phyloP scores from a whole-genome alignment of 768 basidiomycete species.

The Phlebiopsis flavidoalba region DNA sequence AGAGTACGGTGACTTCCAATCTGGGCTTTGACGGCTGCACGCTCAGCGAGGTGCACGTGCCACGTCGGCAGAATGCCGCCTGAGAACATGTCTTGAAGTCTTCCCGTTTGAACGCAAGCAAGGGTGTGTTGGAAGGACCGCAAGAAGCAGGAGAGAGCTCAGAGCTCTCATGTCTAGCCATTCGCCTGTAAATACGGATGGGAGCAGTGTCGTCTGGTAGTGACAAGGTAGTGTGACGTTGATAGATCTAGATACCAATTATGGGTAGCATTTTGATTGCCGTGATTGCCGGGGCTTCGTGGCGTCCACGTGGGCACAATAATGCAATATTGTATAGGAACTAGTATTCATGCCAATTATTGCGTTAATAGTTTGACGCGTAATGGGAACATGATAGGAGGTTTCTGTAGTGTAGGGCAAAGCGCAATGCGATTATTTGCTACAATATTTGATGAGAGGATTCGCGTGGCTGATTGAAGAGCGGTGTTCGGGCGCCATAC shows the following conservation, averaged over 20 bases:
- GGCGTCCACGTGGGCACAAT: background rate
- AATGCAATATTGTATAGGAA: background rate
- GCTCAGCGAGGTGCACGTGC: conserved; percentile 76
- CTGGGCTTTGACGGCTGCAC: conserved; percentile 54
- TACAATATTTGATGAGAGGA: background rate
- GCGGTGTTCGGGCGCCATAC: background rate
- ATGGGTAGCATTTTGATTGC: background rate
- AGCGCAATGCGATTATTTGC: background rate
- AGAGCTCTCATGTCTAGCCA: conserved; percentile 10
- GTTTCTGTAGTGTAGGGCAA: too few relatives aligned
- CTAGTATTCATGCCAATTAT: background rate
- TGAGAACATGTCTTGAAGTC: conserved; percentile 97
- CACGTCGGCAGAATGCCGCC: conserved; percentile 90
- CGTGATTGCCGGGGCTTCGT: background rate
- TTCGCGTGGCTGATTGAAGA: background rate
- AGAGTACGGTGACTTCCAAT: conserved; percentile 87
- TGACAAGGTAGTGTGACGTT: background rate
- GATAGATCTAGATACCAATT: background rate
- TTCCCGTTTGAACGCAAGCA: conserved; percentile 63
- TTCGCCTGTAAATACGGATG: background rate
- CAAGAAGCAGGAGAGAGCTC: conserved; percentile 27
- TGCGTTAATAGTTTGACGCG: background rate
- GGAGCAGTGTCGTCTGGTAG: background rate
- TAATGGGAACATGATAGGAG: background rate
- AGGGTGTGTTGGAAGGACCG: conserved; percentile 28